phyloP scores from a whole-genome alignment of 1,284 basidiomycete genomes.

The Ustilago lituana region DNA sequence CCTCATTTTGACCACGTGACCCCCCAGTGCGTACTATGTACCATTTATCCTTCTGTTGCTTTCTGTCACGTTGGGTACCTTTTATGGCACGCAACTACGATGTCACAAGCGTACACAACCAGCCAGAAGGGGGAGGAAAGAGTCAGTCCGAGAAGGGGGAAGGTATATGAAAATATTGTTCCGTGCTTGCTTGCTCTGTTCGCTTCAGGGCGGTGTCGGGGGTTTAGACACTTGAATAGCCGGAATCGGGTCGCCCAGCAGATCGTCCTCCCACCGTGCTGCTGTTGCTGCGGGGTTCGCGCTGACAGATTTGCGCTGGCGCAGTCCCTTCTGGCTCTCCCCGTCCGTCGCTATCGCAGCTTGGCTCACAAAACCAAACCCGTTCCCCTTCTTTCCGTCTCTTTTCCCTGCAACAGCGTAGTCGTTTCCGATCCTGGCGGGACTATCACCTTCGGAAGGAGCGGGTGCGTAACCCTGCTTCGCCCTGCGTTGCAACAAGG shows the following conservation, averaged over 20 bases:
- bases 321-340: slow-evolving; percentile 22
- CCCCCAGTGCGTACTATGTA: background rate
- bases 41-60: background rate
- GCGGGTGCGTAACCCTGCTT: background rate
- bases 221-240: slow-evolving; percentile 34
- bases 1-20: slow-evolving; percentile 3
- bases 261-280: background rate
- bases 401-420: background rate
- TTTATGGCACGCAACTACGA: no score
- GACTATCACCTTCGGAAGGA: no score
- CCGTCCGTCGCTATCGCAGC: slow-evolving; percentile 11
- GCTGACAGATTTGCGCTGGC: slow-evolving; percentile 24
- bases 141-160: no score
- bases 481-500: slow-evolving; percentile 5
- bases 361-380: slow-evolving; percentile 27
- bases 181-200: background rate
- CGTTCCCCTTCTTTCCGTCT: background rate
- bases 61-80: no score
- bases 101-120: no score
- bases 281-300: background rate
- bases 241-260: slow-evolving; percentile 2
- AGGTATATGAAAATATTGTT: no score
- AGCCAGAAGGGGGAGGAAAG: no score
- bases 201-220: background rate
- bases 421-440: no score